A percentile compares a stretch with the other conserved stretches of the same genome.
Evolutionary conservation across 2,329 filamentous ascomycete species (phyloP).

Genomic region (Neophaeococcomyces mojaviensis): DNA sequence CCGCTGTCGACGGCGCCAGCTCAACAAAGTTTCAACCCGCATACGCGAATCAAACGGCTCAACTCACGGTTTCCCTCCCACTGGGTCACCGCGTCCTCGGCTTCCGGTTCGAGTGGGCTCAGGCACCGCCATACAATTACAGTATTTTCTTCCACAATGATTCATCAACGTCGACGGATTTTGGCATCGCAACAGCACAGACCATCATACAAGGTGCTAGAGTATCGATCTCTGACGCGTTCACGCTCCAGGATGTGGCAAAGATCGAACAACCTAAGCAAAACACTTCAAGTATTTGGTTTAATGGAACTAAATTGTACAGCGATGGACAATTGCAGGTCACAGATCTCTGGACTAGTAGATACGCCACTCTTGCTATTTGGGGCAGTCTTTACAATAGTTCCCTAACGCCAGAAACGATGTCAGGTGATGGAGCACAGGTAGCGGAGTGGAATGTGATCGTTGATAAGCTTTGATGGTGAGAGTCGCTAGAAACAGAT

Average conservation of each 20-base stretch:
- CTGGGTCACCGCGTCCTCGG: conserved; percentile 29
- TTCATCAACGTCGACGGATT: conserved; percentile 17
- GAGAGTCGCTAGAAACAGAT: too few relatives aligned
- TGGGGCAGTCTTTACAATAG: conserved; percentile 33
- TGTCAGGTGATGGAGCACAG: conserved; percentile 37
- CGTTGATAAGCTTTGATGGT: too few relatives aligned
- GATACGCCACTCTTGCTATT: conserved; percentile 38
- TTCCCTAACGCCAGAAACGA: conserved; percentile 26
- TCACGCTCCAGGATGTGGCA: conserved; percentile 29
- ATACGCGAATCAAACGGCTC: conserved; percentile 42
- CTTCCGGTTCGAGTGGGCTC: conserved; percentile 55
- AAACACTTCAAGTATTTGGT: conserved; percentile 31
- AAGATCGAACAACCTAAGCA: conserved; percentile 30
- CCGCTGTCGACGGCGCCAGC: conserved; percentile 58
- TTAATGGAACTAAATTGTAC: conserved; percentile 11
- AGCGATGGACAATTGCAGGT: conserved; percentile 8
- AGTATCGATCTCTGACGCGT: conserved; percentile 32
- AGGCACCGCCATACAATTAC: conserved; percentile 47
- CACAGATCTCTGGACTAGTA: conserved; percentile 27
- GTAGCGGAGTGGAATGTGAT: conserved; percentile 43
- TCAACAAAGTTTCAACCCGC: conserved; percentile 61
- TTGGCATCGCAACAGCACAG: conserved; percentile 5
- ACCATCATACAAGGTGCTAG: conserved; percentile 13
- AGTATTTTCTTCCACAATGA: conserved; percentile 49
- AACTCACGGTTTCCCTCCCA: conserved; percentile 50